A percentile compares a stretch with the other conserved stretches of the same genome.
phyloP scores from a whole-genome alignment of 2,329 filamentous ascomycete genomes.

The Grosmannia penicillata region DNA sequence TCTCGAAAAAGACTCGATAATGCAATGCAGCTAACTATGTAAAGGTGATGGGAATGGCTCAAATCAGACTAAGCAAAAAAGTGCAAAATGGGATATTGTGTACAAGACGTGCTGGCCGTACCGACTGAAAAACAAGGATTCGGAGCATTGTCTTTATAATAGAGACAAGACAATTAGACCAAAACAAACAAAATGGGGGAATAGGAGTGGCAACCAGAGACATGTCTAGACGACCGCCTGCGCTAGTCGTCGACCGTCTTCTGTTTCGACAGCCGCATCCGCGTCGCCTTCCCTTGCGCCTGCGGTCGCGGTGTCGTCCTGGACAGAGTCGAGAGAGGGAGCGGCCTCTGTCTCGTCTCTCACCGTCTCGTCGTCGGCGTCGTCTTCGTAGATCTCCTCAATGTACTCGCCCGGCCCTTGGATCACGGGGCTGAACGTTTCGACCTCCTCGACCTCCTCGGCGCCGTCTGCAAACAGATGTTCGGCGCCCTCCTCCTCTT shows the following conservation, averaged over 20 bases:
- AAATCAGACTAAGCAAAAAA: background rate
- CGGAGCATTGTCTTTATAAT: background rate
- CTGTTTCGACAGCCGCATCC: too few relatives aligned
- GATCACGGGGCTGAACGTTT: constrained; percentile 39
- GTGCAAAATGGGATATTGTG: background rate
- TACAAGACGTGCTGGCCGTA: too few relatives aligned
- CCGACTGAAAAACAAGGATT: background rate
- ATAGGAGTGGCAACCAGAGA: too few relatives aligned
- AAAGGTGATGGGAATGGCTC: too few relatives aligned
- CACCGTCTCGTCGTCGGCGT: background rate
- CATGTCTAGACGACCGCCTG: too few relatives aligned
- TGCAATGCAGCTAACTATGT: too few relatives aligned
- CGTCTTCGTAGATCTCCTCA: constrained; percentile 31
- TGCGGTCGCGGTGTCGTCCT: too few relatives aligned
- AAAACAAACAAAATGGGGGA: too few relatives aligned
- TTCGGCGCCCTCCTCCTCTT: constrained; percentile 39
- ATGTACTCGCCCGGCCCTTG: constrained; percentile 27
- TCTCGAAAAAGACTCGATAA: too few relatives aligned
- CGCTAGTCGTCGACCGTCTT: too few relatives aligned
- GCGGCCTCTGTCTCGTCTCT: background rate
- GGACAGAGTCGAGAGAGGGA: background rate
- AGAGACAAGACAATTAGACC: too few relatives aligned
- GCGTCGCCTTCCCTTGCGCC: too few relatives aligned
- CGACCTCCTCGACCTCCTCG: constrained; percentile 39
- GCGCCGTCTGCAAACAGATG: constrained; percentile 18